Percentiles rank a stretch among this genome's conserved stretches.
Evolutionary conservation across 2,329 filamentous ascomycete genomes (phyloP).

Genomic region (Sporothrix brasiliensis): DNA sequence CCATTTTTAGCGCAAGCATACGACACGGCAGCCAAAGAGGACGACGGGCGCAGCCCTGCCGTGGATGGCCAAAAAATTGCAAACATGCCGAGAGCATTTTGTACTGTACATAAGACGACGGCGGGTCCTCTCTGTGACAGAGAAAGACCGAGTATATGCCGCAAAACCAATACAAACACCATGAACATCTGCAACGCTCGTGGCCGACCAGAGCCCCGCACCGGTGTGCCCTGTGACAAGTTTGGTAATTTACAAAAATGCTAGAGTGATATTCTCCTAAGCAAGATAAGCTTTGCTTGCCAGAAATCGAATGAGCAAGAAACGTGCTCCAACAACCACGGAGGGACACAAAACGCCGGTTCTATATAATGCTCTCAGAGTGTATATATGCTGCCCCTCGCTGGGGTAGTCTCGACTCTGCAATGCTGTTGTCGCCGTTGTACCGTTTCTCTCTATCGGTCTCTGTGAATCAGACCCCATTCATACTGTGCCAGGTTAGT

Average conservation of each 20-base stretch:
- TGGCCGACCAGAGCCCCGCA: too few species aligned
- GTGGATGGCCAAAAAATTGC: background rate
- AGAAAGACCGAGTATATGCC: background rate
- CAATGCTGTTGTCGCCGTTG: background rate
- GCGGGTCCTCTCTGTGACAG: background rate
- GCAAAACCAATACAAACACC: constrained; percentile 2
- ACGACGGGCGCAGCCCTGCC: constrained; percentile 11
- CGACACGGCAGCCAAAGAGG: constrained; percentile 1
- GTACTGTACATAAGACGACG: constrained; percentile 5
- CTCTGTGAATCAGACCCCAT: constrained; percentile 63
- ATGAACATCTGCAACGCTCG: too few species aligned
- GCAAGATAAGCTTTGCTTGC: too few species aligned
- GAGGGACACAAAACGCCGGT: background rate
- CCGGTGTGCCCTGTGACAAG: too few species aligned
- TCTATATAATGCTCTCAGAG: constrained; percentile 12
- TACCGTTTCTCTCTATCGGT: constrained; percentile 47
- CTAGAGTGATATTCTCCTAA: background rate
- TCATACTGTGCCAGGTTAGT: constrained; percentile 54
- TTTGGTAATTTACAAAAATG: background rate
- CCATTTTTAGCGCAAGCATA: constrained; percentile 16
- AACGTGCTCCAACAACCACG: background rate
- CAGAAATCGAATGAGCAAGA: background rate
- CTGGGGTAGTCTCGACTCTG: background rate
- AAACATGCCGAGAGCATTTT: background rate
- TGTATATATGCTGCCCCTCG: background rate